A percentile compares a stretch with the other conserved stretches of the same genome.
Evolutionary conservation across 495 filamentous ascomycete genomes (phyloP).

Genomic region (Jackrogersella minutella): DNA sequence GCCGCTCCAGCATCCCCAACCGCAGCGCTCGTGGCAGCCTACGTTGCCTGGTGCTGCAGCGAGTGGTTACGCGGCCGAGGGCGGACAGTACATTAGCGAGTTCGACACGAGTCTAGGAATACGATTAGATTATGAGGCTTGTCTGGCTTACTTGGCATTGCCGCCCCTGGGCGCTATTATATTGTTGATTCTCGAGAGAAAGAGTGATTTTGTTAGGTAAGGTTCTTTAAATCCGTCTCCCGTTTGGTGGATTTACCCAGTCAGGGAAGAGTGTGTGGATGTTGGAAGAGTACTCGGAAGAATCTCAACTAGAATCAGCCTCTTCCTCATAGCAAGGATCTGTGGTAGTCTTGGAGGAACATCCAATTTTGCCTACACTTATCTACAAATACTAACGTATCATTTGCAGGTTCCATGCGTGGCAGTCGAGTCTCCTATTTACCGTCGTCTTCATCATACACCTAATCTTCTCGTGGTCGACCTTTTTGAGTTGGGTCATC

Average conservation of each 20-base stretch:
- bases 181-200: constrained; percentile 84
- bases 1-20: constrained; percentile 59
- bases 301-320: not conserved
- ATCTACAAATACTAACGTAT: constrained; percentile 17
- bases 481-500: constrained; percentile 82
- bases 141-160: constrained; percentile 84
- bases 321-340: not conserved
- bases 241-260: not conserved
- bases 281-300: not conserved
- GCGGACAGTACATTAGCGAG: constrained; percentile 59
- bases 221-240: constrained; percentile 40
- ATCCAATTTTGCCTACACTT: not conserved
- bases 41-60: constrained; percentile 9
- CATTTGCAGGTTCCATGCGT: constrained; percentile 82
- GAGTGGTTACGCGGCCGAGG: constrained; percentile 22
- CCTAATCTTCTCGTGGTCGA: constrained; percentile 83
- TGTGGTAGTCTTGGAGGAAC: not conserved
- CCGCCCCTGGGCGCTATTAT: constrained; percentile 89
- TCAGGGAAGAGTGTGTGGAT: not conserved
- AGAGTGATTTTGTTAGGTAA: constrained; percentile 97
- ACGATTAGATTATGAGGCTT: constrained; percentile 81
- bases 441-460: constrained; percentile 85
- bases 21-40: constrained; percentile 57
- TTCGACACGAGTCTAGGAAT: constrained; percentile 77
- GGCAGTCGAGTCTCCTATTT: constrained; percentile 92